phyloP scores from a whole-genome alignment of 2,329 filamentous ascomycete species.

The Colletotrichum ledebouriae region DNA sequence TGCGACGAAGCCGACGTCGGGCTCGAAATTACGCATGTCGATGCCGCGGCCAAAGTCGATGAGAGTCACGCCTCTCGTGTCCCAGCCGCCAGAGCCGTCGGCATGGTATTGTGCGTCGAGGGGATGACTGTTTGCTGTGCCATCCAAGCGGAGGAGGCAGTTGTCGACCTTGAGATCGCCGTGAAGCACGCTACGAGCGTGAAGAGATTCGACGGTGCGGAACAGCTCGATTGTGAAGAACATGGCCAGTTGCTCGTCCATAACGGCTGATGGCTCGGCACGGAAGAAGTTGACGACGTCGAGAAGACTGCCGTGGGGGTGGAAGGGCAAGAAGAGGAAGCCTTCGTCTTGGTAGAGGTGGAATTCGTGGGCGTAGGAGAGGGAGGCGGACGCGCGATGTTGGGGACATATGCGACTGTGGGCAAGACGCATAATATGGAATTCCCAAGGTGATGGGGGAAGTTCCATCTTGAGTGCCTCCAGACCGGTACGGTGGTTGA shows the following conservation, averaged over 20 bases:
- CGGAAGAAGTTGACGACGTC: conserved; percentile 92
- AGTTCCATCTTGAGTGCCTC: conserved; percentile 97
- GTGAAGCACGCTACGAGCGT: conserved; percentile 84
- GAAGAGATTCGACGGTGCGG: conserved; percentile 88
- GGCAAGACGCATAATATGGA: conserved; percentile 90
- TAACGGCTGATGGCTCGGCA: conserved; percentile 76
- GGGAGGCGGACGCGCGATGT: conserved; percentile 79
- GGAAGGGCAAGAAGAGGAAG: conserved; percentile 89
- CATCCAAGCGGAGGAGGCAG: conserved; percentile 86
- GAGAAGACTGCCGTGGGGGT: conserved; percentile 91
- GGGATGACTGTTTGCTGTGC: conserved; percentile 53
- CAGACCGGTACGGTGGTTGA: conserved; percentile 68
- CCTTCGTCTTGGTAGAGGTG: conserved; percentile 92
- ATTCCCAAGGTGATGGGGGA: conserved; percentile 92
- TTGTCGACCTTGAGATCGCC: conserved; percentile 98
- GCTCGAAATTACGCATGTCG: conserved; percentile 87
- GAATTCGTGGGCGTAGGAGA: conserved; percentile 89
- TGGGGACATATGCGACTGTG: conserved; percentile 80
- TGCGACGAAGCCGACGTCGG: conserved; percentile 87
- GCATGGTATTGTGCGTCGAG: conserved; percentile 77
- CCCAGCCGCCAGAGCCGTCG: conserved; percentile 84
- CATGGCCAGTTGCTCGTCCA: conserved; percentile 94
- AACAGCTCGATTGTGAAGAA: conserved; percentile 95
- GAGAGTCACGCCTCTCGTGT: conserved; percentile 81
- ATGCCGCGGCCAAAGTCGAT: conserved; percentile 97